Evolutionary conservation across 2,329 filamentous ascomycete genomes (phyloP).

Genomic region (Colletotrichum destructivum): DNA sequence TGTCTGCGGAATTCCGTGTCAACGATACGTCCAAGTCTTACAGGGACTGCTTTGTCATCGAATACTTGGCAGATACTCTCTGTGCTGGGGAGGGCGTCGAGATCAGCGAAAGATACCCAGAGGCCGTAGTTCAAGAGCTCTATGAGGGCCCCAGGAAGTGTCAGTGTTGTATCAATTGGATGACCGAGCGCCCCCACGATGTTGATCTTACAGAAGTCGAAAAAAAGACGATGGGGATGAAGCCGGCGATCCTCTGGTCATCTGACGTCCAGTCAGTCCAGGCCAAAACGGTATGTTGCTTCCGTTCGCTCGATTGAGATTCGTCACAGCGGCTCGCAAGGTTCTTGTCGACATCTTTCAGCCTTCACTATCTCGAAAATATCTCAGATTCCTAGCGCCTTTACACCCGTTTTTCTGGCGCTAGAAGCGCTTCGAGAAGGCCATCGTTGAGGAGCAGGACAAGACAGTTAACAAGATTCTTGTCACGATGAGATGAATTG

Average conservation of each 20-base stretch:
- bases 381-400: conserved; percentile 43
- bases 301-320: conserved; percentile 45
- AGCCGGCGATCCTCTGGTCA: conserved; percentile 38
- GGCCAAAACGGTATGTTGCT: conserved; percentile 37
- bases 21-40: conserved; percentile 6
- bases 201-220: conserved; percentile 40
- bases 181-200: conserved; percentile 45
- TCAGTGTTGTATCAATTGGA: conserved; percentile 50
- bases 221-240: conserved; percentile 13
- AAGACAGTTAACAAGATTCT: conserved; percentile 41
- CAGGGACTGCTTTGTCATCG: conserved; percentile 35
- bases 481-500: conserved; percentile 48
- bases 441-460: conserved; percentile 41
- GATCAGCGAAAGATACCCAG: conserved; percentile 21
- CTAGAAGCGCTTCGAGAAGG: conserved; percentile 44
- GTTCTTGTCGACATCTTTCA: conserved; percentile 45
- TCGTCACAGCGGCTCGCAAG: conserved; percentile 43
- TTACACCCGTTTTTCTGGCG: conserved; percentile 47
- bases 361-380: conserved; percentile 37
- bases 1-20: background rate
- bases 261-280: conserved; percentile 43
- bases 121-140: conserved; percentile 45
- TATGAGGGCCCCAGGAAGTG: conserved; percentile 49
- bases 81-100: conserved; percentile 15
- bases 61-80: conserved; percentile 25